Base-by-base conservation (phyloP, 805 yeast genomes). In the Saturnispora zaruensis region DNA sequence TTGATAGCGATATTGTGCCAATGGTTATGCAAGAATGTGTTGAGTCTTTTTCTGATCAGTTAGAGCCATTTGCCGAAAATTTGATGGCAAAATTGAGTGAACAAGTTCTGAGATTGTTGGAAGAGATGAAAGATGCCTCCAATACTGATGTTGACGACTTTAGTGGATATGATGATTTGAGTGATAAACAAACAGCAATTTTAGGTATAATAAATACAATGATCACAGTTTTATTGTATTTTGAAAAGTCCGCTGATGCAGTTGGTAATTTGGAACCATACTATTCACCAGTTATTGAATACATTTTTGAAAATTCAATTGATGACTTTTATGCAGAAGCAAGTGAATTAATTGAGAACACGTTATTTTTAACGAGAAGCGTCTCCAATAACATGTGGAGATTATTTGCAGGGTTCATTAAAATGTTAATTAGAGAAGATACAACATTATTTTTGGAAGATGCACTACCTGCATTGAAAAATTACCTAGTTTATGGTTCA, bases 11-110 rank as follows among this genome's bases (percentile, higher is more conserved):
- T 61, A 78, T 89, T 2, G 76, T 93, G 26, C 80, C 95, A 21
- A 85, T 84, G 23, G 96, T 91, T 6, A 88, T 91, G 84, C 98
- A 91, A 71, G 96, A 90, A 59, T 84, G 93, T 63, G 97, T 91
- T 28, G 96, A 90, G 61, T 79, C 78, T 51, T 93, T 84, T 66
- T 76, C 95, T 5, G 86, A 82, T 55, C 95, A 91, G 66, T 73
- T 91, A 57, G 93, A 90, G 55, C 98, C 99, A 24, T 91, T 88
- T 65, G 96, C 96, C 24, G 76, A 80, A 26, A 82, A 81, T 50
- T 67, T 85, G 56, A 68, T 67, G 71, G 58, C 66, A 56, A 77
- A 81, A 62, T 67, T 84, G 57, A 81, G 84, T 20, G 84, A 83
- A 53, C 97, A 91, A 64, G 82, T 89, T 59, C 63, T 86, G 65